Evolutionary conservation across 148 eudicot genomes (phyloP).

Genomic region (Vaccinium corymbosum): DNA sequence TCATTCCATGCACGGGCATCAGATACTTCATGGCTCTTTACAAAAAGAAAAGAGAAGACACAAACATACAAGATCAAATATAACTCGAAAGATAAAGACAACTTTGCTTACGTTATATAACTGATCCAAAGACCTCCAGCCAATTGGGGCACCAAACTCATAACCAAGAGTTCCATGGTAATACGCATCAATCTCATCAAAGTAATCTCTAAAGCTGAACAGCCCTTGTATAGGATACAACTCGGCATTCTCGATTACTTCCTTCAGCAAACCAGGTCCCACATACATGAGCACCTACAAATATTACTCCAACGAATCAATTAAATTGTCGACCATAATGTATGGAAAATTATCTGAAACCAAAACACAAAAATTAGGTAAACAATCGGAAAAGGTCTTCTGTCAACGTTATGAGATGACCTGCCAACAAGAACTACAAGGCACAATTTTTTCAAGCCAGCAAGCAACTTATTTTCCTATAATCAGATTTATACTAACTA

Average conservation of each 20-base stretch:
- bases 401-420: background rate
- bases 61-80: too few species aligned
- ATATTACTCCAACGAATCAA: slow-evolving; percentile 17
- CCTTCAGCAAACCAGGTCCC: slow-evolving; percentile 63
- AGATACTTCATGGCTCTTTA: too few species aligned
- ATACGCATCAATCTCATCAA: slow-evolving; percentile 71
- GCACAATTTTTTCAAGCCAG: background rate
- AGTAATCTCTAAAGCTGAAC: slow-evolving; percentile 66
- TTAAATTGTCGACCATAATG: background rate
- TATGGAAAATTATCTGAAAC: too few species aligned
- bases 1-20: too few species aligned
- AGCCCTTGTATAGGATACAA: slow-evolving; percentile 79
- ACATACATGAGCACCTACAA: slow-evolving; percentile 71
- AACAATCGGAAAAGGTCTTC: background rate
- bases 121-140: slow-evolving; percentile 71
- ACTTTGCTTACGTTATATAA: slow-evolving; percentile 67
- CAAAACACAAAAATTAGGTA: background rate
- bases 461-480: background rate
- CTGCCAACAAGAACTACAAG: background rate
- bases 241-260: slow-evolving; percentile 74
- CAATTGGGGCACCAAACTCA: slow-evolving; percentile 83
- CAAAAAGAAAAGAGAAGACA: too few species aligned
- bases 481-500: background rate
- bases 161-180: slow-evolving; percentile 69
- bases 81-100: too few species aligned